Base-by-base conservation (phyloP, 2,329 filamentous ascomycete species). In the Trichoderma semiorbis region DNA sequence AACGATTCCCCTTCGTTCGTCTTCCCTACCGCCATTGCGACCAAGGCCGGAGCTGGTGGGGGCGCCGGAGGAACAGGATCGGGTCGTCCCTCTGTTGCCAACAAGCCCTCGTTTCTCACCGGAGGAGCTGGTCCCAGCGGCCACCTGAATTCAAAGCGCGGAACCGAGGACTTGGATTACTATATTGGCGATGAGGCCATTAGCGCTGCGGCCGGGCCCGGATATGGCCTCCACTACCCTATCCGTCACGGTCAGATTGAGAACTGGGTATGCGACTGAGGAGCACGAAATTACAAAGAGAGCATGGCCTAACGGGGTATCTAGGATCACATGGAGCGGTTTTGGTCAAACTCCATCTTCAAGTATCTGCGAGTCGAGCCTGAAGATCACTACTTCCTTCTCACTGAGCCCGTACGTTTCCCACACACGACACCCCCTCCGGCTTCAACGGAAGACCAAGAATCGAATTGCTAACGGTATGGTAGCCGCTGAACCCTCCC, bases 311-410 rank as follows among this genome's bases (percentile, higher is more conserved):
- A 74, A 83, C 78, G 7, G 7, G 74, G 69, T 73, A 34, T 10
- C 7, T 76, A 96, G 93, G 96, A 99, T 84, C 93, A 98, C 79
- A 99, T 99, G 96, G 96, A 99, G 83, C 92, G 96, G 74, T 99
- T 98, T 85, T 99, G 96, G 96, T 98, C 97, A 76, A 98, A 98
- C 85, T 99, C 96, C 74, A 99, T 99, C 84, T 99, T 99, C 90
- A 99, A 99, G 83, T 99, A 99, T 80, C 89, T 99, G 68, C 91
- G 96, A 78, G 96, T 99, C 76, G 96, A 99, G 84, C 96, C 96
- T 34, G 96, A 99, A 84, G 96, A 99, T 81, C 96, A 99, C 83
- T 95, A 97, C 86, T 99, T 99, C 83, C 90, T 99, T 74, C 90
- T 99, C 73, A 99, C 96, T 73, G 96, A 99, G 82, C 96, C 96